Percentiles rank a stretch among this genome's conserved stretches.
Evolutionary conservation across 148 eudicot genomes (phyloP).

Genomic region (Cornus suecica): DNA sequence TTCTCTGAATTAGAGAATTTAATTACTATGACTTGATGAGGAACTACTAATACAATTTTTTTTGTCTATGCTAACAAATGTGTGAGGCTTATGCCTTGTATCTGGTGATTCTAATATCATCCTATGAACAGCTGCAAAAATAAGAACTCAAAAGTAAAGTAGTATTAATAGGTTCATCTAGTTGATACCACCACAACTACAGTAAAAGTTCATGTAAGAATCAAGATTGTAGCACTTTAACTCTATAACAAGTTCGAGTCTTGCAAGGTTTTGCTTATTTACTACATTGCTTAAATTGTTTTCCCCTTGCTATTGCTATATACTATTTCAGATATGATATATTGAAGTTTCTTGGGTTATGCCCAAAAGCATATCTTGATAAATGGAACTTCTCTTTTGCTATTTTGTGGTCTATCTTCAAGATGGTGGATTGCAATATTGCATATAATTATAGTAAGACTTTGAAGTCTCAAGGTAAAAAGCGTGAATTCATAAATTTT

Average conservation of each 20-base stretch:
- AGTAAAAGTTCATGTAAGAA: not conserved
- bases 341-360: no score
- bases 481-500: not conserved
- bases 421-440: not conserved
- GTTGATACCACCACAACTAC: not conserved
- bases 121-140: not conserved
- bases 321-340: no score
- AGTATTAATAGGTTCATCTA: not conserved
- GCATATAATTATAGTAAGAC: not conserved
- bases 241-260: not conserved
- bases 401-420: not conserved
- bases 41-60: not conserved
- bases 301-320: no score
- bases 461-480: not conserved
- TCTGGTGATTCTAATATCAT: not conserved
- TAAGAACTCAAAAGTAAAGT: not conserved
- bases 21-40: not conserved
- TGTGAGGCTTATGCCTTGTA: not conserved
- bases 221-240: not conserved
- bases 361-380: not conserved
- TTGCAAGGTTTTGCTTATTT: not conserved
- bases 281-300: no score
- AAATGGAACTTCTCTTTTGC: not conserved
- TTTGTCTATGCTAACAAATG: not conserved
- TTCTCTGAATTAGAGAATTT: not conserved